Base-by-base conservation (phyloP, 1,284 basidiomycete genomes). In the Naganishia cerealis region DNA sequence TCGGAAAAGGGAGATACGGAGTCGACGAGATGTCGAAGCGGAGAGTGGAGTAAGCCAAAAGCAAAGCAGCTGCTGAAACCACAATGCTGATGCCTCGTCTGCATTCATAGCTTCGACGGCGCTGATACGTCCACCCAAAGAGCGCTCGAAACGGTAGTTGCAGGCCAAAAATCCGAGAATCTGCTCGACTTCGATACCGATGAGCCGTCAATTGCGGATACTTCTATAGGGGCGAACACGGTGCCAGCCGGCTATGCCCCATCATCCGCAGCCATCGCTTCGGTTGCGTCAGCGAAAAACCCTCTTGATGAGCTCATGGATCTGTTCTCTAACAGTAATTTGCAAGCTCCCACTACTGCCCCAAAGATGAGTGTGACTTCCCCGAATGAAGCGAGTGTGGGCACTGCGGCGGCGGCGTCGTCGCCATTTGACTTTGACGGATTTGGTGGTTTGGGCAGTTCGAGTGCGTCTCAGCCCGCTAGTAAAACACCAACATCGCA, bases 161-260 rank as follows among this genome's bases (percentile, higher is more conserved):
- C 88, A 3, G 94, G 94, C 18, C 91, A 94, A 79, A 90, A 93
- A 80, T 87, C 92, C 12, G 94, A 97, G 81, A 96, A 96, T 78
- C 82, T 95, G n/a, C 88, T 95, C 72, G 92, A 95, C 82, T 92
- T 95, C 79, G 90, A 91, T 79, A 90, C 92, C 73, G 85, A 85
- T 15, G 85, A 87, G 1, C 82, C 85, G 1, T 85, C 88, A 21
- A 85, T 84, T 24, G 58, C 71, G 33, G 86, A 86, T 71, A 86
- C 88, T 6, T 87, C 87, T 7, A 89, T 88, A 1, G 83, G 90
- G 40, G 40, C 56, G 12, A 85, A 88, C 29, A 78, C 88, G n/a
- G 46, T 69, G 52, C 56, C 61, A n/a, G 65, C 71, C 15, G 58
- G 69, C 15, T 65, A 66, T 29, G 63, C 70, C 4, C 61, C 61